These are phyloP conservation scores for Phaffomyces antillensis DNA, from an alignment of 805 yeast genomes.

Conservation along the genomic window DNA sequence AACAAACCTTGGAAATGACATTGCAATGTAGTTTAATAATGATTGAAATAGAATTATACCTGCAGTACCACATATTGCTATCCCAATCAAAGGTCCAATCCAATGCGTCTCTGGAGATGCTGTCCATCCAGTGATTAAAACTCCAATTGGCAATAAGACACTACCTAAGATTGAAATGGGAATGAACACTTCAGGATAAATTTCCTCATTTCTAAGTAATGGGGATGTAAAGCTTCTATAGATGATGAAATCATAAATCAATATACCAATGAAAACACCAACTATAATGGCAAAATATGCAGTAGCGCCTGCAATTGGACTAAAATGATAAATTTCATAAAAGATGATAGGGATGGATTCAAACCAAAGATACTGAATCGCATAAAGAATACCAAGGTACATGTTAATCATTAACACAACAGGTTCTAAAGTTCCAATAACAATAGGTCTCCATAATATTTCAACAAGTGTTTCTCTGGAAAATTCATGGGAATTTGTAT, in stretches of 20 bases:
- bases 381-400: slow-evolving; percentile 46
- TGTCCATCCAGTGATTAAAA: slow-evolving; percentile 47
- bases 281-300: slow-evolving; percentile 40
- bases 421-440: slow-evolving; percentile 46
- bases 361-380: slow-evolving; percentile 47
- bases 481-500: slow-evolving; percentile 16
- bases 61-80: slow-evolving; percentile 32
- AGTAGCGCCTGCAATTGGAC: slow-evolving; percentile 39
- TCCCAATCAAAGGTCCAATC: slow-evolving; percentile 42
- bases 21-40: slow-evolving; percentile 51
- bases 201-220: slow-evolving; percentile 21
- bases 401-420: slow-evolving; percentile 45
- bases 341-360: slow-evolving; percentile 59
- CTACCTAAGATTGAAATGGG: slow-evolving; percentile 36
- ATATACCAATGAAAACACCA: slow-evolving; percentile 37
- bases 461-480: slow-evolving; percentile 20
- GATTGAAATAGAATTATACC: slow-evolving; percentile 50
- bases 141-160: slow-evolving; percentile 34
- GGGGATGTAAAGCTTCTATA: slow-evolving; percentile 22
- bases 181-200: slow-evolving; percentile 38
- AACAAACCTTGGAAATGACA: slow-evolving; percentile 48
- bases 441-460: slow-evolving; percentile 43
- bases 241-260: slow-evolving; percentile 22
- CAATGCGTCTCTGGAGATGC: slow-evolving; percentile 36
- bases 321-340: slow-evolving; percentile 36